Conservation (phyloP, 305 asterid species). For the Petunia hybrid region DNA sequence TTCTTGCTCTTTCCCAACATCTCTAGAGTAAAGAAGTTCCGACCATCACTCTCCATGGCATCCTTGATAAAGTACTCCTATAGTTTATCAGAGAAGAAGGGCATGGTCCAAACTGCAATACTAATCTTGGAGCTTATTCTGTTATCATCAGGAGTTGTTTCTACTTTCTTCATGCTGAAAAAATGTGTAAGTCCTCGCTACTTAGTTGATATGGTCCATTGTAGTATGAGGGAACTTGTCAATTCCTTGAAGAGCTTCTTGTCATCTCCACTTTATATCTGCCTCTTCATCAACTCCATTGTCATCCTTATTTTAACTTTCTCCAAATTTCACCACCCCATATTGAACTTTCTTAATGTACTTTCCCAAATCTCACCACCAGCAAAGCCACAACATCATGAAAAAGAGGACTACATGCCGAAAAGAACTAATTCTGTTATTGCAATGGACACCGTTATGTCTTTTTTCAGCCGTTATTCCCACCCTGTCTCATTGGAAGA, state of each 20-base stretch:
- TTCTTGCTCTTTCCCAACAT: not conserved
- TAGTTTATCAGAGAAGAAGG: not conserved
- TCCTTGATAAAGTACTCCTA: not conserved
- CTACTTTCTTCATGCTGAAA: slow-evolving; percentile 39
- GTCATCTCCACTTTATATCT: slow-evolving; percentile 46
- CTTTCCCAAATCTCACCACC: not conserved
- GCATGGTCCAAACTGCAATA: slow-evolving; percentile 27
- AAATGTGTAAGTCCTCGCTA: slow-evolving; percentile 32
- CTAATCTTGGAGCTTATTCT: slow-evolving; percentile 51
- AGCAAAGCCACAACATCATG: not conserved
- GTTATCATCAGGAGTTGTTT: slow-evolving; percentile 46
- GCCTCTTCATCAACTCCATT: slow-evolving; percentile 48
- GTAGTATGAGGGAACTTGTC: slow-evolving; percentile 42
- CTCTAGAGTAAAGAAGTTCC: no score
- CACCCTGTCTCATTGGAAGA: not conserved
- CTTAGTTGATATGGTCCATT: slow-evolving; percentile 43
- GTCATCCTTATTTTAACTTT: slow-evolving; percentile 48
- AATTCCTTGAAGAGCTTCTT: slow-evolving; percentile 42
- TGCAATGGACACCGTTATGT: slow-evolving; percentile 2
- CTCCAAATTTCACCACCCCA: slow-evolving; percentile 40
- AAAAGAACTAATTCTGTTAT: slow-evolving; percentile 15
- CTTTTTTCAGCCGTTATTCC: not conserved
- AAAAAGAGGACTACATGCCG: not conserved
- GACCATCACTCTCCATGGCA: not conserved
- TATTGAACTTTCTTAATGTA: slow-evolving; percentile 7